phyloP scores from a whole-genome alignment of 768 basidiomycete species.

The Xerocomus brunneocitrinus region DNA sequence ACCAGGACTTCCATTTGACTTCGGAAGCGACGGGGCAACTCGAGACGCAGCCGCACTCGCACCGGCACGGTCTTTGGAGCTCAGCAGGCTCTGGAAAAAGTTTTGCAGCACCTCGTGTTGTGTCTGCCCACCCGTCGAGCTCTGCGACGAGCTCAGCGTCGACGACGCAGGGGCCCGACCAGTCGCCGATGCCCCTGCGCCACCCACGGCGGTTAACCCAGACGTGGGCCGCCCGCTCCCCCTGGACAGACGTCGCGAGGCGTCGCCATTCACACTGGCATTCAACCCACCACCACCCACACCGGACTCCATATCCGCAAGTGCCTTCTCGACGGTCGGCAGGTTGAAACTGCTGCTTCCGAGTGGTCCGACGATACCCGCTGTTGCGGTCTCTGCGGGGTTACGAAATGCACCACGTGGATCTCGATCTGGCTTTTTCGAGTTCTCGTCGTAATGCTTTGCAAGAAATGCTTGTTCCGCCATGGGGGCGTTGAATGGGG shows the following conservation, averaged over 20 bases:
- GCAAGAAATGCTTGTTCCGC: constrained; percentile 90
- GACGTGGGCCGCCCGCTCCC: constrained; percentile 27
- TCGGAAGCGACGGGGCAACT: constrained; percentile 21
- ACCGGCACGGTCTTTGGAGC: constrained; percentile 55
- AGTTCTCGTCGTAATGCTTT: constrained; percentile 87
- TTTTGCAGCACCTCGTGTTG: constrained; percentile 83
- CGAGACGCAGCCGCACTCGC: constrained; percentile 31
- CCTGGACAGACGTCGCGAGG: constrained; percentile 31
- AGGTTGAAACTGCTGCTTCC: constrained; percentile 81
- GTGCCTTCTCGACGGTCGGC: constrained; percentile 82
- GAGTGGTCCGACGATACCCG: constrained; percentile 89
- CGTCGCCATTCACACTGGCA: constrained; percentile 34
- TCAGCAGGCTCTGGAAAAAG: constrained; percentile 82
- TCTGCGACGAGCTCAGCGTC: constrained; percentile 34
- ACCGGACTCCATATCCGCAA: constrained; percentile 82
- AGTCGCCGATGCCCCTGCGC: constrained; percentile 29
- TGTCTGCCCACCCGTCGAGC: constrained; percentile 50
- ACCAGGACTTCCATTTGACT: constrained; percentile 33
- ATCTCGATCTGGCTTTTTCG: constrained; percentile 86
- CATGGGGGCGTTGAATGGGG: constrained; percentile 73
- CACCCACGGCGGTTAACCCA: constrained; percentile 38
- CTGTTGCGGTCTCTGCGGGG: constrained; percentile 53
- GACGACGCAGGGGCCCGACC: constrained; percentile 40
- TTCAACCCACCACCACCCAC: constrained; percentile 33
- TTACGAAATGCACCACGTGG: constrained; percentile 85